Evolutionary conservation across 2,329 filamentous ascomycete species (phyloP).

Genomic region (Tothia fuscella): DNA sequence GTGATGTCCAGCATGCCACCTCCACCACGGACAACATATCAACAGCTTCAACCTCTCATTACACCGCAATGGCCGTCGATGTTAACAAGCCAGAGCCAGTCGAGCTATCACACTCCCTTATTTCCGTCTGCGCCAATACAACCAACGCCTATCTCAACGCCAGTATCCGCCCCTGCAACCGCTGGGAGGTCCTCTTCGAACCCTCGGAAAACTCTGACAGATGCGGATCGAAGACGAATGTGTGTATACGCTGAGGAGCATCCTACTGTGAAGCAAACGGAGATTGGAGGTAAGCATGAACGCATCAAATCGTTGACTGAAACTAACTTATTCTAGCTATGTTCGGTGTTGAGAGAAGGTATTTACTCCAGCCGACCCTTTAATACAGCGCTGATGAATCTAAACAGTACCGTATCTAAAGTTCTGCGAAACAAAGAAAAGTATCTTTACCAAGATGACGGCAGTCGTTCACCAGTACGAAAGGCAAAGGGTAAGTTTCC

Average conservation of each 20-base stretch:
- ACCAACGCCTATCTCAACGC: conserved; percentile 24
- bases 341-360: conserved; percentile 98
- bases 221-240: conserved; percentile 83
- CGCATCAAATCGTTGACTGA: background rate
- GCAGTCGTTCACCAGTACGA: conserved; percentile 67
- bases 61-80: conserved; percentile 30
- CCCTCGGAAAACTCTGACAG: conserved; percentile 77
- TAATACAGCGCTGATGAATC: background rate
- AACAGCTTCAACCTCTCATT: conserved; percentile 29
- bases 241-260: conserved; percentile 88
- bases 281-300: conserved; percentile 67
- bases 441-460: conserved; percentile 73
- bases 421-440: conserved; percentile 90
- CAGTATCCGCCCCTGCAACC: conserved; percentile 28
- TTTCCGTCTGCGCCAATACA: conserved; percentile 20
- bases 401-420: conserved; percentile 86
- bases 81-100: conserved; percentile 23
- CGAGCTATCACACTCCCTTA: conserved; percentile 2
- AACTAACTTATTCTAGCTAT: conserved; percentile 41
- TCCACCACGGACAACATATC: conserved; percentile 26
- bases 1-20: conserved; percentile 26
- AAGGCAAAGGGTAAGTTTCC: conserved; percentile 73
- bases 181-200: conserved; percentile 39
- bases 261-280: conserved; percentile 83
- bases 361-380: conserved; percentile 26